Evolutionary conservation across 768 basidiomycete genomes (phyloP).

Genomic region (Mycena maculata): DNA sequence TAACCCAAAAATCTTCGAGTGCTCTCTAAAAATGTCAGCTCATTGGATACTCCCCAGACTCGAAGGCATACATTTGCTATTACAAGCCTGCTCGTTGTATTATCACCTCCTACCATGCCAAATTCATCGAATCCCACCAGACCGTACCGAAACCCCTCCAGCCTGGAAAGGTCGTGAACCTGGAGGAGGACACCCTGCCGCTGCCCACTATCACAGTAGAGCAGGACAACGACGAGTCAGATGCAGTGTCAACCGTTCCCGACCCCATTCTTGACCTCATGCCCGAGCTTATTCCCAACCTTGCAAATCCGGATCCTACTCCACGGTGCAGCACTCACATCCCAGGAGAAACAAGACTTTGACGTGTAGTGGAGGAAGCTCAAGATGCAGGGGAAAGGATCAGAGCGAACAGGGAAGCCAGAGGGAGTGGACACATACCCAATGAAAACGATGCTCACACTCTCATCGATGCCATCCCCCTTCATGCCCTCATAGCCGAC

Average conservation of each 20-base stretch:
- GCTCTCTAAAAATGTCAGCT: slow-evolving; percentile 49
- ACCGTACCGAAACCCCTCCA: background rate
- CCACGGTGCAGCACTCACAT: background rate
- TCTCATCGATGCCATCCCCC: background rate
- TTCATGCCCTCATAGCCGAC: background rate
- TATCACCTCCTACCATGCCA: slow-evolving; percentile 39
- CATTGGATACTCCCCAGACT: slow-evolving; percentile 48
- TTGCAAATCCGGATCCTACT: background rate
- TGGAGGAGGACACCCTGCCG: background rate
- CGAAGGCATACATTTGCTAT: slow-evolving; percentile 50
- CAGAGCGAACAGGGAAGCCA: background rate
- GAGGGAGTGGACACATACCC: background rate
- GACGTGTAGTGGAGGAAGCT: background rate
- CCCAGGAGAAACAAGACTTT: background rate
- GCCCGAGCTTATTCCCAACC: no score
- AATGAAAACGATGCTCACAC: background rate
- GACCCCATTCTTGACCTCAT: background rate
- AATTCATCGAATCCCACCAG: slow-evolving; percentile 39
- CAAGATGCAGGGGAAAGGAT: background rate
- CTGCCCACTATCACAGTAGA: background rate
- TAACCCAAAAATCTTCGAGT: slow-evolving; percentile 40
- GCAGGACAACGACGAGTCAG: background rate
- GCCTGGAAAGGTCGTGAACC: background rate
- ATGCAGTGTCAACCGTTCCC: background rate
- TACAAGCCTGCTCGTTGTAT: slow-evolving; percentile 35